Conservation (phyloP, 192 early-diverging fungal species). For the Dissophora globulifera region DNA sequence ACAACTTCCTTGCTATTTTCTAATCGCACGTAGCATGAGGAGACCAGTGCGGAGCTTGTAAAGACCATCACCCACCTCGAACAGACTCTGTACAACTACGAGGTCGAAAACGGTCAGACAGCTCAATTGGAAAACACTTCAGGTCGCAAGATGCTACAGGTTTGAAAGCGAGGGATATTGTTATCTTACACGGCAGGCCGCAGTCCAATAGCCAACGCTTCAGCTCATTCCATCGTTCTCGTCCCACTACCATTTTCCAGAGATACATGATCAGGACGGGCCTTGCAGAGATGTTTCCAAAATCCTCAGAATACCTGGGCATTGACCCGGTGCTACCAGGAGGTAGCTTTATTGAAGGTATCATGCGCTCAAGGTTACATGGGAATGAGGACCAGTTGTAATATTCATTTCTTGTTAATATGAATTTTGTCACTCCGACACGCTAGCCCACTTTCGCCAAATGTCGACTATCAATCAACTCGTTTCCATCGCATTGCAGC, state of each 20-base stretch:
- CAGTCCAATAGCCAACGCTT: no score
- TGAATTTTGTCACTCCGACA: no score
- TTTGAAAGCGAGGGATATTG: constrained; percentile 1
- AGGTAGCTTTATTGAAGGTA: constrained; percentile 46
- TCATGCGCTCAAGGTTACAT: no score
- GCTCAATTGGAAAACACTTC: constrained; percentile 14
- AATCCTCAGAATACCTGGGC: constrained; percentile 49
- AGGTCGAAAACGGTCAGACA: constrained; percentile 28
- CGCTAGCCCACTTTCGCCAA: constrained; percentile 55
- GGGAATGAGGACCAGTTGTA: no score
- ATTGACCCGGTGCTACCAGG: constrained; percentile 30
- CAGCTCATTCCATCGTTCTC: no score
- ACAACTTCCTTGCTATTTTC: no score
- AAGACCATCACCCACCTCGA: constrained; percentile 37
- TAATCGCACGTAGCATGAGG: constrained; percentile 24
- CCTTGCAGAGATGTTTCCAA: constrained; percentile 53
- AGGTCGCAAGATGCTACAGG: constrained; percentile 30
- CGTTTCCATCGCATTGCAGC: constrained; percentile 59
- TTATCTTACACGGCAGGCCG: neutral
- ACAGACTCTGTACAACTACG: constrained; percentile 28
- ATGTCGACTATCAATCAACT: constrained; percentile 60
- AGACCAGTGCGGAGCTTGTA: constrained; percentile 17
- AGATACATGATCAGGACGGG: constrained; percentile 51
- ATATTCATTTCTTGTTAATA: no score
- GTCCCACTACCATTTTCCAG: constrained; percentile 5